phyloP scores from a whole-genome alignment of 2,329 filamentous ascomycete species.

The Orbilia quercus region DNA sequence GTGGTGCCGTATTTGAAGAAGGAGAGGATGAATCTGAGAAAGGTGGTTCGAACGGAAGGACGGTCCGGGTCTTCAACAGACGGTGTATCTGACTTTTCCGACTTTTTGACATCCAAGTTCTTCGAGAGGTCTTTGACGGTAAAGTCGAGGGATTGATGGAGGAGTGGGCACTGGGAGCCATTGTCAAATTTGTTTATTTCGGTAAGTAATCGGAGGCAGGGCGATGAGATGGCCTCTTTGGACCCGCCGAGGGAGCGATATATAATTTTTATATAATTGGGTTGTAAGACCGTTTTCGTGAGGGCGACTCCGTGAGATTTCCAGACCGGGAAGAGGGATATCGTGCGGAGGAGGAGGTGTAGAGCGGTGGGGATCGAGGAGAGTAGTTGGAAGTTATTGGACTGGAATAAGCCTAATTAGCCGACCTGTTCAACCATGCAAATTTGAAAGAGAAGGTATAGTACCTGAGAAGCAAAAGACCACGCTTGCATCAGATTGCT shows the following conservation, averaged over 20 bases:
- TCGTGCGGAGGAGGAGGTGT: conserved; percentile 80
- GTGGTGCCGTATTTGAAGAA: conserved; percentile 81
- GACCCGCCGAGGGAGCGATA: conserved; percentile 81
- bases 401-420: conserved; percentile 16
- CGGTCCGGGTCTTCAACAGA: conserved; percentile 74
- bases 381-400: conserved; percentile 81
- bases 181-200: conserved; percentile 89
- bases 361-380: conserved; percentile 84
- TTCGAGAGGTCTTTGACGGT: conserved; percentile 83
- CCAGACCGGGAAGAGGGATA: conserved; percentile 79
- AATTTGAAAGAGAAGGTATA: background rate
- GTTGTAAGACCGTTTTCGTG: conserved; percentile 83
- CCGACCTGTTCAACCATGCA: background rate
- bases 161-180: conserved; percentile 78
- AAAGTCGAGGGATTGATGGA: conserved; percentile 81
- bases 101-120: conserved; percentile 74
- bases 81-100: conserved; percentile 68
- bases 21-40: conserved; percentile 81
- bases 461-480: conserved; percentile 79
- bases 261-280: conserved; percentile 81
- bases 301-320: conserved; percentile 79
- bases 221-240: conserved; percentile 89
- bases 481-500: conserved; percentile 86
- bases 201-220: conserved; percentile 83
- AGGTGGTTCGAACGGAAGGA: conserved; percentile 84